A percentile compares a stretch with the other conserved stretches of the same genome.
phyloP scores from a whole-genome alignment of 805 yeast species.

The Starmerella floricola region DNA sequence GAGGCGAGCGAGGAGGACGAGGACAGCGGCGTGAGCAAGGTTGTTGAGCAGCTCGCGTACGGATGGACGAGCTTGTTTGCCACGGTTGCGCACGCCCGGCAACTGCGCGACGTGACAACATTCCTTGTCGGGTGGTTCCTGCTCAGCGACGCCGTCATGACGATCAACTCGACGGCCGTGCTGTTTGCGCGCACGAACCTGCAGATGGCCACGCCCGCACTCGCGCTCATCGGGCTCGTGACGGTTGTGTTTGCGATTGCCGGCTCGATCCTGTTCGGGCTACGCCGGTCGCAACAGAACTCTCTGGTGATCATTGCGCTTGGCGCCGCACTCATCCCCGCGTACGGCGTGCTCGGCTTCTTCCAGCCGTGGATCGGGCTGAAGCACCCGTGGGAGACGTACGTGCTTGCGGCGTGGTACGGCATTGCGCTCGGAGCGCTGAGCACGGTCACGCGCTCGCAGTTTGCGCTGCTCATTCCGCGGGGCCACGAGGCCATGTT shows the following conservation, averaged over 20 bases:
- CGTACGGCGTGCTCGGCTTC: constrained; percentile 61
- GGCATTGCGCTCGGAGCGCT: constrained; percentile 66
- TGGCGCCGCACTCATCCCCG: constrained; percentile 50
- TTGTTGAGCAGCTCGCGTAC: constrained; percentile 18
- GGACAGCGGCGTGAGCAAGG: constrained; percentile 2
- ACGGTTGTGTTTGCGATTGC: constrained; percentile 55
- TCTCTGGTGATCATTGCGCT: constrained; percentile 44
- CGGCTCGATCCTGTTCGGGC: constrained; percentile 53
- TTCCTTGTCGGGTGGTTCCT: constrained; percentile 67
- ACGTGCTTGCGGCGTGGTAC: constrained; percentile 56
- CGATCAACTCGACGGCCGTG: constrained; percentile 69
- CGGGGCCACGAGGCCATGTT: constrained; percentile 63
- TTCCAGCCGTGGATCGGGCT: constrained; percentile 44
- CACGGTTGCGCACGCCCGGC: constrained; percentile 48
- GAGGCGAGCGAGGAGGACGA: background rate
- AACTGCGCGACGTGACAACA: constrained; percentile 51
- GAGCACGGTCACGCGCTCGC: constrained; percentile 54
- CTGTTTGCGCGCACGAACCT: constrained; percentile 61
- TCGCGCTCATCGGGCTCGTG: constrained; percentile 53
- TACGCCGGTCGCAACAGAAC: constrained; percentile 29
- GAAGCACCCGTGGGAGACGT: constrained; percentile 56
- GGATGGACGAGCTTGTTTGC: constrained; percentile 52
- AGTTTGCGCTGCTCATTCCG: constrained; percentile 59
- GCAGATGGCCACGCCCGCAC: constrained; percentile 52
- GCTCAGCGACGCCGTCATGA: constrained; percentile 60